Conservation (phyloP, 768 basidiomycete genomes). For the Candolleomyces aberdarensis region DNA sequence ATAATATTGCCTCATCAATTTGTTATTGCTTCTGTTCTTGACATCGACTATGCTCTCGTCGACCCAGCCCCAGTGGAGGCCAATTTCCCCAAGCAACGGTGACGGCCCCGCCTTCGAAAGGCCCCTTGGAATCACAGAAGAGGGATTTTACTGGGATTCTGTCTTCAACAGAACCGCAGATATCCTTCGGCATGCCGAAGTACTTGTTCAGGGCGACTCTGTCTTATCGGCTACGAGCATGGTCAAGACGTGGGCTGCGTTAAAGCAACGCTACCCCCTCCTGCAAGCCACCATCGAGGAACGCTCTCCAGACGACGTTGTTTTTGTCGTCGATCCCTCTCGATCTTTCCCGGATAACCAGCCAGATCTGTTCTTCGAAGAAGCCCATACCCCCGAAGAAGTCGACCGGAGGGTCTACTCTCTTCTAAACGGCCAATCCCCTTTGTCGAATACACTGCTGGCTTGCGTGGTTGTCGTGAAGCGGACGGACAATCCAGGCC, state of each 20-base stretch:
- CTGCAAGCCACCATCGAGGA: conserved; percentile 40
- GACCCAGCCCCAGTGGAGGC: too few relatives aligned
- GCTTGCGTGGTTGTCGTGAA: conserved; percentile 40
- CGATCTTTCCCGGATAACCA: conserved; percentile 27
- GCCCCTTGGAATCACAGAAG: conserved; percentile 37
- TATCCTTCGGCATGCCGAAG: conserved; percentile 30
- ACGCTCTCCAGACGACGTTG: conserved; percentile 23
- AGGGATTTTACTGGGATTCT: conserved; percentile 40
- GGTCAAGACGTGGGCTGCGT: conserved; percentile 37
- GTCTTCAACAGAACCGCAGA: conserved; percentile 44
- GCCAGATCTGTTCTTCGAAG: conserved; percentile 36
- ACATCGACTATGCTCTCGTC: too few relatives aligned
- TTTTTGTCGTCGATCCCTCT: conserved; percentile 41
- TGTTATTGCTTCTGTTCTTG: too few relatives aligned
- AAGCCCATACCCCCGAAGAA: conserved; percentile 31
- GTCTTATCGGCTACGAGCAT: conserved; percentile 30
- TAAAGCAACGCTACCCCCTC: conserved; percentile 50
- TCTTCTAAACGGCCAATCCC: conserved; percentile 24
- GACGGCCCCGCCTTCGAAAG: conserved; percentile 26
- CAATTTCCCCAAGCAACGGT: too few relatives aligned
- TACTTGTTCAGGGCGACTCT: conserved; percentile 20
- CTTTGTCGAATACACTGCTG: conserved; percentile 41
- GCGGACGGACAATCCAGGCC: conserved; percentile 31
- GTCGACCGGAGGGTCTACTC: conserved; percentile 24
- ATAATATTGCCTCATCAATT: too few relatives aligned